Evolutionary conservation across 1,284 basidiomycete species (phyloP), one percentile per base, ranked within the genome.

Genomic region (Cystobasidium sp.): DNA sequence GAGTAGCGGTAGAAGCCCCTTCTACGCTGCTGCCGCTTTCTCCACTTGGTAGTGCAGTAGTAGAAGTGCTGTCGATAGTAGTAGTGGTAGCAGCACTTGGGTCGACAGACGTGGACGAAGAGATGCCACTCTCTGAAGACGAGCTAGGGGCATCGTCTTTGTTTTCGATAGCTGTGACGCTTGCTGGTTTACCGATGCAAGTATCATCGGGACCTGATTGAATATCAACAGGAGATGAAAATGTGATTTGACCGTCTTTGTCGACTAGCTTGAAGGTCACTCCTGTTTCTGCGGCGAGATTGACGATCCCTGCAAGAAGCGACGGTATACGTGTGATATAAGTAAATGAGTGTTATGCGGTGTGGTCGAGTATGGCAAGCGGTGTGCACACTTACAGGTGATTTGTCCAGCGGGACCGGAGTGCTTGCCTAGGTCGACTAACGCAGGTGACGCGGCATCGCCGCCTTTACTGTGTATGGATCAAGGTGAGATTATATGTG

Each of bases 251-350:
- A 18, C 68, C 68, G n/a, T 20, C n/a, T 37, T 24, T 46, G 18
- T 82, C 82, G 49, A 75, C 75, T 62, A 82, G 69, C 59, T 77
- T 74, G 41, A 82, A 74, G 61, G 81, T 82, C 68, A 81, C 77
- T 55, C 75, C 76, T 47, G 81, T 81, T 43, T 80, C 81, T 3
- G 77, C 63, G 53, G 78, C 66, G 58, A 82, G 51, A 78, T 81
- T 77, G 68, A 80, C 79, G 59, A 46, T 78, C 82, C 81, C 61
- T 70, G 43, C 6, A 58, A 18, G 22, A 39, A 31, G 16, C 9
- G n/a, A 58, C 1, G 31, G 5, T 31, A 5, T 1, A 2, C 2
- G 31, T 31, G 31, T 31, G 1, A 31, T 5, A 31, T 31, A 31
- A 24, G n/a, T 31, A 7, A 24, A 41, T 6, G 1, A 59, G 44